Evolutionary conservation across 129 eudicot species (phyloP).

Genomic region (Ambrosia artemisiifolia): DNA sequence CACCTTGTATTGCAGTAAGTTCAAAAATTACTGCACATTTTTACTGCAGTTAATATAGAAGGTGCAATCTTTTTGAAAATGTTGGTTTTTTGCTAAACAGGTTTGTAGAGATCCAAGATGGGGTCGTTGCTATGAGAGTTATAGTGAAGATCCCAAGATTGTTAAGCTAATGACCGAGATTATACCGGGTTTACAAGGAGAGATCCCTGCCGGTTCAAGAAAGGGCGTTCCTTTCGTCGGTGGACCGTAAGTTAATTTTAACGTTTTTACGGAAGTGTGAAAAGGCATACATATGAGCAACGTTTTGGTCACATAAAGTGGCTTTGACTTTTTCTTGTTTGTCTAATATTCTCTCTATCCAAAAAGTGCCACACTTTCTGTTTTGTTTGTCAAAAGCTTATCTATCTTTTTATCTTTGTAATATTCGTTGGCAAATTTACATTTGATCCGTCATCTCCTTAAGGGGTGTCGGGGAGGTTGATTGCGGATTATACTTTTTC

Average conservation of each 20-base stretch:
- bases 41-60: neutral
- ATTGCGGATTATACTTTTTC: neutral
- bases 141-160: constrained; percentile 49
- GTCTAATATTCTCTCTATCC: constrained; percentile 10
- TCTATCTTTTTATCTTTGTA: neutral
- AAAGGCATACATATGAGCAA: constrained; percentile 9
- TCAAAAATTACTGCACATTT: neutral
- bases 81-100: constrained; percentile 24
- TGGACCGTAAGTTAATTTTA: constrained; percentile 31
- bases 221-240: constrained; percentile 38
- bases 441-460: neutral
- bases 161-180: constrained; percentile 45
- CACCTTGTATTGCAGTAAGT: constrained; percentile 86
- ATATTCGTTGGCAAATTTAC: neutral
- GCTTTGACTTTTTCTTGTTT: constrained; percentile 13
- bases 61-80: neutral
- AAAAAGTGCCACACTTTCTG: constrained; percentile 7
- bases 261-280: constrained; percentile 12
- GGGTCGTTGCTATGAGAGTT: constrained; percentile 55
- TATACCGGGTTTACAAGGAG: constrained; percentile 45
- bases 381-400: constrained; percentile 5
- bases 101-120: constrained; percentile 68
- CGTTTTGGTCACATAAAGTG: constrained; percentile 19
- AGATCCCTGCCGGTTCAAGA: constrained; percentile 37
- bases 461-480: neutral